Percentiles rank a stretch among this genome's conserved stretches.
Evolutionary conservation across 1,284 basidiomycete species (phyloP).

Genomic region (Schizophyllum commune): DNA sequence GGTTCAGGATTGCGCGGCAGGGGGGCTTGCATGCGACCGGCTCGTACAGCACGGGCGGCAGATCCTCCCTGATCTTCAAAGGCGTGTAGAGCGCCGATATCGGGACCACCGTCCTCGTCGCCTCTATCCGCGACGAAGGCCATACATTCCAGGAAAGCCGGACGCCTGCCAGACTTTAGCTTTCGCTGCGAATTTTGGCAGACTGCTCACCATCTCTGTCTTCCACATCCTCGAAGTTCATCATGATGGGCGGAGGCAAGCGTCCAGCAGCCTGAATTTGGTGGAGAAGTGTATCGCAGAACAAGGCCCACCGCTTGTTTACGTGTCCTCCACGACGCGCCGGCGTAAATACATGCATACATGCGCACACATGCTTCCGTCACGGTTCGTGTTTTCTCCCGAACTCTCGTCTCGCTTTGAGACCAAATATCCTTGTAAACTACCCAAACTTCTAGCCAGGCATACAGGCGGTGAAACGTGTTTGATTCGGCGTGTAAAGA

Average conservation of each 20-base stretch:
- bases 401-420: too few species aligned
- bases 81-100: conserved; percentile 98
- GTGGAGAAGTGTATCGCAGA: too few species aligned
- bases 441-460: too few species aligned
- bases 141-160: conserved; percentile 98
- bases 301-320: too few species aligned
- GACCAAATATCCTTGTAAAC: too few species aligned
- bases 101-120: conserved; percentile 95
- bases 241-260: conserved; percentile 19
- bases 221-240: conserved; percentile 48
- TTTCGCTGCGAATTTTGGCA: background rate
- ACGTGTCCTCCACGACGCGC: too few species aligned
- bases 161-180: conserved; percentile 50
- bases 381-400: too few species aligned
- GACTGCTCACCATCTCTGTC: conserved; percentile 43
- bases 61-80: conserved; percentile 89
- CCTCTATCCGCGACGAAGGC: conserved; percentile 96
- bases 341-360: too few species aligned
- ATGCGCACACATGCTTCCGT: too few species aligned
- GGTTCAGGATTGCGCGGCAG: conserved; percentile 95
- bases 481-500: too few species aligned
- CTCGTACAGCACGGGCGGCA: conserved; percentile 96
- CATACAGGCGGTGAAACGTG: too few species aligned
- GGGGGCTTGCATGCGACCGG: conserved; percentile 98
- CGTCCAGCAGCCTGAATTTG: too few species aligned